Percentiles rank a stretch among this genome's conserved stretches.
phyloP scores from a whole-genome alignment of 1,139 yeast species.

The Pichia sp. region DNA sequence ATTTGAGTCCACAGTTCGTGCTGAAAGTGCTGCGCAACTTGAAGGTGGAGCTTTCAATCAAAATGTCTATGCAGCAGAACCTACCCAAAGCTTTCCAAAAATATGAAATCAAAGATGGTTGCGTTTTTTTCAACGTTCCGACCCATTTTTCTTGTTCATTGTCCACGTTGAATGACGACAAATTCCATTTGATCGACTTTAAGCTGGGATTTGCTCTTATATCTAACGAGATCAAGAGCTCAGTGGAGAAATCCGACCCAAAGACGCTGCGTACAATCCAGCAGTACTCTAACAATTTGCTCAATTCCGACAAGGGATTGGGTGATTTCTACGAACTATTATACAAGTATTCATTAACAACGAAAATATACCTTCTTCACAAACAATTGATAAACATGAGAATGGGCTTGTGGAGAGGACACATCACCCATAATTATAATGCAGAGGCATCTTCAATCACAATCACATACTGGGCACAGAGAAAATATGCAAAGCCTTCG shows the following conservation, averaged over 20 bases:
- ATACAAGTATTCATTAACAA: slow-evolving; percentile 67
- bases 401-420: slow-evolving; percentile 62
- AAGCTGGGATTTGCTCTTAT: slow-evolving; percentile 53
- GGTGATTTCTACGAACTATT: slow-evolving; percentile 62
- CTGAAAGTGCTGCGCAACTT: slow-evolving; percentile 63
- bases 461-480: slow-evolving; percentile 66
- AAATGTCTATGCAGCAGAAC: slow-evolving; percentile 64
- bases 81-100: slow-evolving; percentile 62
- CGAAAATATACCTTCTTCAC: slow-evolving; percentile 68
- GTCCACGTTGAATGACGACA: slow-evolving; percentile 64
- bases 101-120: slow-evolving; percentile 69
- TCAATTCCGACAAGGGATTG: slow-evolving; percentile 45
- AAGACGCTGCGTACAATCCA: slow-evolving; percentile 40
- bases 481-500: slow-evolving; percentile 43
- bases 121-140: slow-evolving; percentile 62
- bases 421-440: slow-evolving; percentile 61
- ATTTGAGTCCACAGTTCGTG: slow-evolving; percentile 53
- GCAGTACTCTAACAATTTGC: slow-evolving; percentile 56
- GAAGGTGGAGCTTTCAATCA: slow-evolving; percentile 68
- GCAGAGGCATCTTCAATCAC: slow-evolving; percentile 59
- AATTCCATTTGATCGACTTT: slow-evolving; percentile 76
- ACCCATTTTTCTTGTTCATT: slow-evolving; percentile 68
- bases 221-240: slow-evolving; percentile 30
- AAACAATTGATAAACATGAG: slow-evolving; percentile 57
- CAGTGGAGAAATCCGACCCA: slow-evolving; percentile 32